Evolutionary conservation across 345 rosid genomes (phyloP).

Genomic region (Boechera retrofracta): DNA sequence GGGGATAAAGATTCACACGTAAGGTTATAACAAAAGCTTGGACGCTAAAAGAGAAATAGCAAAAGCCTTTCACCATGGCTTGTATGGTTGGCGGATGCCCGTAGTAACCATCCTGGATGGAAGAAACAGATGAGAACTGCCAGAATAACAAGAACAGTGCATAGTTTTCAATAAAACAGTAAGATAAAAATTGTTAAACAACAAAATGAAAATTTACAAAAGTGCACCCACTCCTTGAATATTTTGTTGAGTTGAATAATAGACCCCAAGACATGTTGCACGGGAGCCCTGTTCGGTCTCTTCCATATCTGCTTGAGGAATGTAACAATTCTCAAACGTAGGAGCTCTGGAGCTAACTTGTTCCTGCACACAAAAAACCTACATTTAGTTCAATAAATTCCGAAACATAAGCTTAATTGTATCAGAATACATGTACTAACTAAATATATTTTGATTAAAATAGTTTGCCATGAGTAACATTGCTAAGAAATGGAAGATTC

Average conservation of each 20-base stretch:
- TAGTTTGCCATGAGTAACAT: background rate
- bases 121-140: conserved; percentile 42
- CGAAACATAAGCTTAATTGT: background rate
- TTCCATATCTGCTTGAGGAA: conserved; percentile 55
- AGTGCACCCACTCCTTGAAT: conserved; percentile 51
- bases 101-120: conserved; percentile 52
- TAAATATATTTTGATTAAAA: background rate
- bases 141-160: conserved; percentile 7
- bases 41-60: background rate
- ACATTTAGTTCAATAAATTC: background rate
- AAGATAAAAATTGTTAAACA: background rate
- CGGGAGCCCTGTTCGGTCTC: conserved; percentile 55
- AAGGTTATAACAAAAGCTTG: conserved; percentile 14
- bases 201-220: background rate
- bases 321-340: conserved; percentile 48
- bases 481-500: conserved; percentile 3
- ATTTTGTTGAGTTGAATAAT: conserved; percentile 51
- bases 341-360: conserved; percentile 56
- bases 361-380: conserved; percentile 42
- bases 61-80: conserved; percentile 35
- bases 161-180: background rate
- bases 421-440: conserved; percentile 5
- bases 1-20: background rate
- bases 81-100: conserved; percentile 50
- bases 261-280: conserved; percentile 52